Evolutionary conservation across 2,329 filamentous ascomycete genomes (phyloP).

Genomic region (Neofusicoccum cordaticola): DNA sequence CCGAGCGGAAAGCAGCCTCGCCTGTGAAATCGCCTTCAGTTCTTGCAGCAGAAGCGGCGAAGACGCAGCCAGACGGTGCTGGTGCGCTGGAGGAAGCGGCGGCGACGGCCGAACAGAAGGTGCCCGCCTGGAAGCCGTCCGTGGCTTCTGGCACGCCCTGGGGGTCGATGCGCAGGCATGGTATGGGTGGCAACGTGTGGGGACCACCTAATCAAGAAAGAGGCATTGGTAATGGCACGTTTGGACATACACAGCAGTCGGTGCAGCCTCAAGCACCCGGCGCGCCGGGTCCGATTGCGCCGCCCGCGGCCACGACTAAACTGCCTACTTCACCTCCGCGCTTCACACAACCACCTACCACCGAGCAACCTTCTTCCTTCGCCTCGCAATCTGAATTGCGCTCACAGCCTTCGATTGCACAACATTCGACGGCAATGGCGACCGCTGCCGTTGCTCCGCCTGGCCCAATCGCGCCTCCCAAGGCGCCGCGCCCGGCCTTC

Average conservation of each 20-base stretch:
- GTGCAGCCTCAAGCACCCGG: conserved; percentile 19
- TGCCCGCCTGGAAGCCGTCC: conserved; percentile 37
- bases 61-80: neutral
- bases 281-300: conserved; percentile 30
- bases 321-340: conserved; percentile 13
- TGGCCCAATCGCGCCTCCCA: conserved; percentile 31
- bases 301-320: conserved; percentile 20
- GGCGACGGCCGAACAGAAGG: conserved; percentile 42
- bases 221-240: conserved; percentile 75
- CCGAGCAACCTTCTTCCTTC: conserved; percentile 29
- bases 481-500: conserved; percentile 23
- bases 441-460: conserved; percentile 17
- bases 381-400: conserved; percentile 22
- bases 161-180: conserved; percentile 4
- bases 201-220: conserved; percentile 66
- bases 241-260: conserved; percentile 53
- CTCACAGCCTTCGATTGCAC: neutral
- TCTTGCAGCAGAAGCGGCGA: neutral
- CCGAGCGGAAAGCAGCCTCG: conserved; percentile 7
- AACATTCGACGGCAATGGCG: conserved; percentile 1
- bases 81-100: conserved; percentile 44
- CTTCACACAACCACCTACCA: conserved; percentile 20
- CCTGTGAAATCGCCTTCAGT: neutral
- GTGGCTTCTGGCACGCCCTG: conserved; percentile 2
- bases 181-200: conserved; percentile 61